These are phyloP conservation scores for Penicillium sp. DNA, from an alignment of 2,329 filamentous ascomycete species.

Conservation along the genomic window DNA sequence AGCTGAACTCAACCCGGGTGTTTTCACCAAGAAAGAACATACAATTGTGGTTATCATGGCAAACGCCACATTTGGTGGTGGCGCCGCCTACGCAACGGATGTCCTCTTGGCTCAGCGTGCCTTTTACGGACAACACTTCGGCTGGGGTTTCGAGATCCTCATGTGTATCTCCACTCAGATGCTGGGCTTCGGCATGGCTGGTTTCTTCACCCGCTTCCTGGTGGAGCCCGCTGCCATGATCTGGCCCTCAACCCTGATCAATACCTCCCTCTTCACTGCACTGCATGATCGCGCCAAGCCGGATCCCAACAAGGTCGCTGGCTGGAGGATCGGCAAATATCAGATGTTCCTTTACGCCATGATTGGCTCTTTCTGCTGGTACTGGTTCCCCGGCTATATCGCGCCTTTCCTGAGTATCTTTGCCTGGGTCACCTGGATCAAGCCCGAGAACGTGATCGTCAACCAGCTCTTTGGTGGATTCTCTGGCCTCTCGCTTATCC, in stretches of 20 bases:
- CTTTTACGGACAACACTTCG: conserved; percentile 70
- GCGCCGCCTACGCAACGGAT: conserved; percentile 67
- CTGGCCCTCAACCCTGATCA: conserved; percentile 67
- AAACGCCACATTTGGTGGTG: conserved; percentile 62
- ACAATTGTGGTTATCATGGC: conserved; percentile 53
- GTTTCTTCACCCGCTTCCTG: conserved; percentile 63
- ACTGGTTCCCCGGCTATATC: conserved; percentile 67
- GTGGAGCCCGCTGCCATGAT: conserved; percentile 63
- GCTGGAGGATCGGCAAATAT: conserved; percentile 65
- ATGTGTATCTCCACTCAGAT: conserved; percentile 67
- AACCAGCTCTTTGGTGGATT: conserved; percentile 53
- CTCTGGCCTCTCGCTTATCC: conserved; percentile 20
- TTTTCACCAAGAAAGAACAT: conserved; percentile 50
- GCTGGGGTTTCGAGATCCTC: conserved; percentile 63
- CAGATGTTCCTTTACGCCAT: conserved; percentile 62
- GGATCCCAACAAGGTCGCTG: conserved; percentile 56
- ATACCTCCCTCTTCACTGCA: conserved; percentile 66
- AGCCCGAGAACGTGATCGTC: conserved; percentile 63
- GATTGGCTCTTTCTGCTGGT: conserved; percentile 59
- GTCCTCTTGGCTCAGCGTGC: conserved; percentile 68
- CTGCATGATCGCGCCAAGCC: conserved; percentile 64
- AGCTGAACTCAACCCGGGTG: conserved; percentile 44
- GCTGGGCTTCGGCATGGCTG: conserved; percentile 66
- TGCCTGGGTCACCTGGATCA: conserved; percentile 69
- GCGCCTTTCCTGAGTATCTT: conserved; percentile 69